phyloP scores from a whole-genome alignment of 108 stramenopile genomes.

The Fragilaria radians region DNA sequence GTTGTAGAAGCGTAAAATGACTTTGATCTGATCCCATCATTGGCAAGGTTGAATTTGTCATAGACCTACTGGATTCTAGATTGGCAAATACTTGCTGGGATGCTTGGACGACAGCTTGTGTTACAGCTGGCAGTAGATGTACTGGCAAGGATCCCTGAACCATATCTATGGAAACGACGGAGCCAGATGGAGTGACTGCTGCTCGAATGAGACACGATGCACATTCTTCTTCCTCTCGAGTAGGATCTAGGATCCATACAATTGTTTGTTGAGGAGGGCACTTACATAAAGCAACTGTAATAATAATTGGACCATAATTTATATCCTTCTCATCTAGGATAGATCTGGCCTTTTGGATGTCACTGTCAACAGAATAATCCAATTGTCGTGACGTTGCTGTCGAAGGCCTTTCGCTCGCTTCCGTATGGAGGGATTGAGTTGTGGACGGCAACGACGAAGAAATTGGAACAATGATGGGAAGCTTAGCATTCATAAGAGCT shows the following conservation, averaged over 20 bases:
- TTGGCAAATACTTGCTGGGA: neutral
- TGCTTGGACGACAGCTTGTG: conserved; percentile 6
- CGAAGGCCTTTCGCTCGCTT: too few species aligned
- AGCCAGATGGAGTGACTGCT: conserved; percentile 37
- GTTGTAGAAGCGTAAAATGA: neutral
- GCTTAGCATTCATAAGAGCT: conserved; percentile 36
- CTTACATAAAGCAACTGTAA: conserved; percentile 45
- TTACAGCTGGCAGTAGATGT: conserved; percentile 20
- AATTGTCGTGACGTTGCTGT: too few species aligned
- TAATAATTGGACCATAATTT: conserved; percentile 47
- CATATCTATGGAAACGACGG: conserved; percentile 42
- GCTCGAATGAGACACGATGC: conserved; percentile 50
- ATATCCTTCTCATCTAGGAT: conserved; percentile 1
- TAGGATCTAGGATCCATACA: conserved; percentile 54
- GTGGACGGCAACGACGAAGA: neutral
- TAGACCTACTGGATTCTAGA: too few species aligned
- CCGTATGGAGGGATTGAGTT: too few species aligned
- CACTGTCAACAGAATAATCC: conserved; percentile 47
- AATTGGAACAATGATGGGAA: conserved; percentile 35
- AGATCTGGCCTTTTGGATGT: conserved; percentile 40
- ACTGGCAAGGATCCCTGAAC: conserved; percentile 24
- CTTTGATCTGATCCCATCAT: neutral
- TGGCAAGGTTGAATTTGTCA: neutral
- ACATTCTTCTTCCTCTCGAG: conserved; percentile 60
- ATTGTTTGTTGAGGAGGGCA: conserved; percentile 13